phyloP scores from a whole-genome alignment of 352 stramenopile species.

The Lagenidium sp. region DNA sequence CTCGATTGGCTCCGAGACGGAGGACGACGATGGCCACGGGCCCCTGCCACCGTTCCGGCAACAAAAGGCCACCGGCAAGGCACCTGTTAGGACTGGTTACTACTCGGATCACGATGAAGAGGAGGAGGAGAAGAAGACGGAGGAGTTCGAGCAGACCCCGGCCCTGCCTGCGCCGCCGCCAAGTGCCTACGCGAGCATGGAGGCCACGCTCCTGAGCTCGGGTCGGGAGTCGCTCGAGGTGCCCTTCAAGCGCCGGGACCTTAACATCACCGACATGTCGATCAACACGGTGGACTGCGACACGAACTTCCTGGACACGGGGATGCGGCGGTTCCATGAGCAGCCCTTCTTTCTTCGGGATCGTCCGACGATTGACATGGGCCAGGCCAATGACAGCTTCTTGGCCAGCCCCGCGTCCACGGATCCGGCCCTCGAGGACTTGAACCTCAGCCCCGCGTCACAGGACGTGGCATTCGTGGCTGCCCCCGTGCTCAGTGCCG shows the following conservation, averaged over 20 bases:
- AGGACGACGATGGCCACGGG: too few relatives aligned
- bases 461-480: not conserved
- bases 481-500: too few relatives aligned
- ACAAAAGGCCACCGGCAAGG: too few relatives aligned
- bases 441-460: not conserved
- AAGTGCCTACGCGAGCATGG: slow-evolving; percentile 25
- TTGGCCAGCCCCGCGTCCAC: not conserved
- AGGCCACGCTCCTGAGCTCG: slow-evolving; percentile 17
- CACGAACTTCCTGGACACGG: slow-evolving; percentile 44
- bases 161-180: slow-evolving; percentile 30
- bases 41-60: too few relatives aligned
- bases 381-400: not conserved
- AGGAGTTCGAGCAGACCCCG: slow-evolving; percentile 33
- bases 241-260: slow-evolving; percentile 26
- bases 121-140: slow-evolving; percentile 44
- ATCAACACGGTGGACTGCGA: slow-evolving; percentile 51
- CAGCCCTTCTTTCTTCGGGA: slow-evolving; percentile 22
- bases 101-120: slow-evolving; percentile 19
- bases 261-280: slow-evolving; percentile 21
- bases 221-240: slow-evolving; percentile 21
- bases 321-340: slow-evolving; percentile 70
- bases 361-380: slow-evolving; percentile 10
- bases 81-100: too few relatives aligned
- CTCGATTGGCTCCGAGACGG: slow-evolving; percentile 13
- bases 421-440: not conserved